phyloP scores from a whole-genome alignment of 2,329 filamentous ascomycete genomes.

The Calonectria naviculata region DNA sequence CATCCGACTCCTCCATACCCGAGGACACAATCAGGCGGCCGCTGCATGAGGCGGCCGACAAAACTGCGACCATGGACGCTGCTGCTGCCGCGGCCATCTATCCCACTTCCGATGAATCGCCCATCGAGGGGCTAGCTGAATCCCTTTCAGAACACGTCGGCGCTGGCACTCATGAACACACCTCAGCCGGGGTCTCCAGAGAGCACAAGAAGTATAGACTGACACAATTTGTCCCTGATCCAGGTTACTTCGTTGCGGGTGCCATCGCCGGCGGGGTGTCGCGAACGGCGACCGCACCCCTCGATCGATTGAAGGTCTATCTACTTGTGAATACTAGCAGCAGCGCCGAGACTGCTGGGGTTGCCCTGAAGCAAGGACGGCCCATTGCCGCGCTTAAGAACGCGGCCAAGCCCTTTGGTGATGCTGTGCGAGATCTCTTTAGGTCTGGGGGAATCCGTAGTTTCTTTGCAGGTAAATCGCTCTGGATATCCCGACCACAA shows the following conservation, averaged over 20 bases:
- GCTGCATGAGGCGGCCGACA: slow-evolving; percentile 28
- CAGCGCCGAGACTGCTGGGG: slow-evolving; percentile 64
- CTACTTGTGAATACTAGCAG: slow-evolving; percentile 86
- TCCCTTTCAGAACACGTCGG: slow-evolving; percentile 39
- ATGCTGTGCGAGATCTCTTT: slow-evolving; percentile 84
- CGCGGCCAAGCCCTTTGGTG: slow-evolving; percentile 75
- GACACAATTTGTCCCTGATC: slow-evolving; percentile 79
- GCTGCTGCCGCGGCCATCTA: slow-evolving; percentile 30
- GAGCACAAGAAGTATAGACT: slow-evolving; percentile 62
- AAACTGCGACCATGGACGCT: slow-evolving; percentile 33
- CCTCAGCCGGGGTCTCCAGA: slow-evolving; percentile 48
- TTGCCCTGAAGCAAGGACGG: slow-evolving; percentile 77
- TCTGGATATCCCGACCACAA: neutral
- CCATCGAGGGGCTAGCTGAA: slow-evolving; percentile 39
- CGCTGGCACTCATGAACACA: slow-evolving; percentile 50
- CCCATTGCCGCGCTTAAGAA: slow-evolving; percentile 73
- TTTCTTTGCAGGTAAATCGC: slow-evolving; percentile 85
- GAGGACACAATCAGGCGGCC: slow-evolving; percentile 10
- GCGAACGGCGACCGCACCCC: slow-evolving; percentile 92
- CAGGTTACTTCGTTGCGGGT: slow-evolving; percentile 98
- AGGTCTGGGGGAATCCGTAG: slow-evolving; percentile 86
- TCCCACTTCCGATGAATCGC: slow-evolving; percentile 34
- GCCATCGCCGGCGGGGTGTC: slow-evolving; percentile 95
- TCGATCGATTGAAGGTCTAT: slow-evolving; percentile 97
- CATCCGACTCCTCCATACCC: slow-evolving; percentile 36